A percentile compares a stretch with the other conserved stretches of the same genome.
phyloP scores from a whole-genome alignment of 768 basidiomycete genomes.

The Pleurotus djamor region DNA sequence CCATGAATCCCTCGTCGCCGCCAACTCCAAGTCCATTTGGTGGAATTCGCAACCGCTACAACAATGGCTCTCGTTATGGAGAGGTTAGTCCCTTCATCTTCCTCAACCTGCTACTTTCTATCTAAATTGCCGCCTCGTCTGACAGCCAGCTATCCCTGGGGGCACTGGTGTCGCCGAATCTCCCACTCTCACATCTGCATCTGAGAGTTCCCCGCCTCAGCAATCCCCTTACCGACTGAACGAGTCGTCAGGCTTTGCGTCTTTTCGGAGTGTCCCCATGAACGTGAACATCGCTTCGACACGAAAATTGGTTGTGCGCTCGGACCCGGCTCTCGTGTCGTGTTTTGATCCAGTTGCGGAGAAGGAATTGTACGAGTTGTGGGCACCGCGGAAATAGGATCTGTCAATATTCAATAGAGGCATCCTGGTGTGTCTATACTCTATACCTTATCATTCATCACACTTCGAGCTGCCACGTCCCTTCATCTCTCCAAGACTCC shows the following conservation, averaged over 20 bases:
- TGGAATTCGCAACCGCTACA: not conserved
- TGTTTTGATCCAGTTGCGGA: slow-evolving; percentile 71
- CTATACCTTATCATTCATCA: not conserved
- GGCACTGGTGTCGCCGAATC: slow-evolving; percentile 17
- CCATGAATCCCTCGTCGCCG: not conserved
- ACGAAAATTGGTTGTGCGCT: slow-evolving; percentile 47
- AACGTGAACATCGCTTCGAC: slow-evolving; percentile 4
- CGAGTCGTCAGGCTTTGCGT: slow-evolving; percentile 24
- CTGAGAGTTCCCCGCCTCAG: slow-evolving; percentile 26
- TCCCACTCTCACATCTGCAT: slow-evolving; percentile 27
- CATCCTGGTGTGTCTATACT: not conserved
- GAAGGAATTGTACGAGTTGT: slow-evolving; percentile 74
- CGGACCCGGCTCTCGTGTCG: slow-evolving; percentile 65
- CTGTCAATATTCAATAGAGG: not conserved
- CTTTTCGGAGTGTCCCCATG: slow-evolving; percentile 20
- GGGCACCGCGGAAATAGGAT: slow-evolving; percentile 52
- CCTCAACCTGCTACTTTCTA: not conserved
- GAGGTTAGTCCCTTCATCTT: not conserved
- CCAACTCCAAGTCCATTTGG: not conserved
- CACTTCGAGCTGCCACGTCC: not conserved
- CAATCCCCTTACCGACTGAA: slow-evolving; percentile 15
- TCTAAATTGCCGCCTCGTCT: not conserved
- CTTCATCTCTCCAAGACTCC: not conserved
- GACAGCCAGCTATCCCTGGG: not conserved
- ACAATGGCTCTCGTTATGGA: not conserved